Conservation (phyloP, 2,329 filamentous ascomycete genomes). For the Graphium sp. region DNA sequence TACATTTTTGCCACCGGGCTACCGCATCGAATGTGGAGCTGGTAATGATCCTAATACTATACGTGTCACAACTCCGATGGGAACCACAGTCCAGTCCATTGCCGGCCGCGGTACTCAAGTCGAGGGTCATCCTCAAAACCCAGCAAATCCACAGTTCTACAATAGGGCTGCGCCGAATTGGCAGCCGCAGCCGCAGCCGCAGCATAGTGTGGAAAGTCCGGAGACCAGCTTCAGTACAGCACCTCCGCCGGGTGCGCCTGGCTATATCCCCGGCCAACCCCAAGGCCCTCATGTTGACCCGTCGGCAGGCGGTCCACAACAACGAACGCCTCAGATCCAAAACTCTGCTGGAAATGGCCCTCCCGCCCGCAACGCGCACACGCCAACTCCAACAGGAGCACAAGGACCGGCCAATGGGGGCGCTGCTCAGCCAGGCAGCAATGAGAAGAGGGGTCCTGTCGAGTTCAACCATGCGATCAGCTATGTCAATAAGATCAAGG, state of each 20-base stretch:
- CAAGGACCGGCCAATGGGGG: conserved; percentile 45
- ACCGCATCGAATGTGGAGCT: conserved; percentile 88
- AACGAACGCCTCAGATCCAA: conserved; percentile 7
- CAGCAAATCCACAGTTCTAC: conserved; percentile 24
- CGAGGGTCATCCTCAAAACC: conserved; percentile 18
- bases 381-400: conserved; percentile 38
- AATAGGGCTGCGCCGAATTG: conserved; percentile 32
- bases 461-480: conserved; percentile 99
- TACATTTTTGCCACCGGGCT: conserved; percentile 88
- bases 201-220: conserved; percentile 45
- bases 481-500: conserved; percentile 99
- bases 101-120: conserved; percentile 31
- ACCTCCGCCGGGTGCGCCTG: conserved; percentile 30
- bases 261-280: conserved; percentile 12
- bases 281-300: conserved; percentile 5
- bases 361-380: conserved; percentile 30
- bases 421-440: conserved; percentile 38
- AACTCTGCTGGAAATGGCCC: too few species aligned
- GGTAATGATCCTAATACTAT: conserved; percentile 93
- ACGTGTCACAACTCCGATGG: conserved; percentile 89
- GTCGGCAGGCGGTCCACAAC: conserved; percentile 13
- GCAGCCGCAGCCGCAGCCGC: conserved; percentile 33
- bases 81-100: conserved; percentile 89
- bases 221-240: conserved; percentile 46
- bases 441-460: conserved; percentile 83